Percentiles rank a stretch among this genome's conserved stretches.
These are phyloP conservation scores for Annona cherimola DNA, from an alignment of 164 flowering plant species.

Conservation along the genomic window DNA sequence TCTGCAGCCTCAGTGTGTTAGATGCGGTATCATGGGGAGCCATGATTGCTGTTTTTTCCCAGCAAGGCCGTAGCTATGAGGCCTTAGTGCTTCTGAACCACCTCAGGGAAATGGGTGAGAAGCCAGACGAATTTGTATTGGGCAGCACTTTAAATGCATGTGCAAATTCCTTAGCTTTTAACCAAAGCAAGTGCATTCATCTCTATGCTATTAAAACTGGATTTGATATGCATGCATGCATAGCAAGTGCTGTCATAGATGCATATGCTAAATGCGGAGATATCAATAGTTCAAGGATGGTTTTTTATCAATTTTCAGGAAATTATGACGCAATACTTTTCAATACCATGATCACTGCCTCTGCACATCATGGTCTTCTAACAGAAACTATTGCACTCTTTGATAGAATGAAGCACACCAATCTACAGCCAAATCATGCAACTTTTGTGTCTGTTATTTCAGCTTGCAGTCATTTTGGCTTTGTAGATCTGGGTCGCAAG, in stretches of 20 bases:
- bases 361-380: conserved; percentile 48
- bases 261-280: conserved; percentile 61
- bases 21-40: conserved; percentile 42
- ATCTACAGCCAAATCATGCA: conserved; percentile 40
- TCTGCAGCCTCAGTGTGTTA: conserved; percentile 19
- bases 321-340: conserved; percentile 30
- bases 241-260: conserved; percentile 46
- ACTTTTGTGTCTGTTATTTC: conserved; percentile 48
- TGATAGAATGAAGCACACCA: conserved; percentile 30
- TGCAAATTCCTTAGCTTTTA: conserved; percentile 26
- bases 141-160: conserved; percentile 44
- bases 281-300: conserved; percentile 33
- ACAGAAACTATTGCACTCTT: conserved; percentile 36
- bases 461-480: conserved; percentile 48
- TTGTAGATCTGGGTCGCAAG: conserved; percentile 32
- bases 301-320: conserved; percentile 22
- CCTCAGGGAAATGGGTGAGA: conserved; percentile 29
- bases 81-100: conserved; percentile 27
- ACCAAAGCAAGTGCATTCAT: conserved; percentile 37
- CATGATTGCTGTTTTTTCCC: conserved; percentile 42
- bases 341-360: conserved; percentile 50
- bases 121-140: conserved; percentile 48
- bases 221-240: conserved; percentile 26
- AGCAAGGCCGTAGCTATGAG: conserved; percentile 26
- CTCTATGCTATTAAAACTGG: conserved; percentile 37